Conservation (phyloP, 192 early-diverging fungal species). For the Mortierella hygrophila region DNA sequence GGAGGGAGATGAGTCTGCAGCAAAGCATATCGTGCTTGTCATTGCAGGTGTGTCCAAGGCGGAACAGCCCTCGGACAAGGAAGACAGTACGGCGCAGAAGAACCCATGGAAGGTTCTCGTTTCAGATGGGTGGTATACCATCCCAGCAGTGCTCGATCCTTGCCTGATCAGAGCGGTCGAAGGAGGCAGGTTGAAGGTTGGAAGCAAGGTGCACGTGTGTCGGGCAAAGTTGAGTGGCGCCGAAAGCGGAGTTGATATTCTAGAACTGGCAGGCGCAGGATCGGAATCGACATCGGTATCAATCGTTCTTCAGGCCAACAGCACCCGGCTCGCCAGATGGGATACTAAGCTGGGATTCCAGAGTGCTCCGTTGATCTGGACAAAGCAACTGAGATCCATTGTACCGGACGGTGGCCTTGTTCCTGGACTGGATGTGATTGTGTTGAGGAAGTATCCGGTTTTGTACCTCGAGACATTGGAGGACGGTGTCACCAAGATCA, state of each 20-base stretch:
- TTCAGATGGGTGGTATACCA: conserved; percentile 82
- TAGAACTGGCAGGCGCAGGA: conserved; percentile 47
- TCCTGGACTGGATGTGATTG: conserved; percentile 70
- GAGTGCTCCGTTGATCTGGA: conserved; percentile 36
- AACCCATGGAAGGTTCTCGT: conserved; percentile 50
- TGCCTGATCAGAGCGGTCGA: conserved; percentile 54
- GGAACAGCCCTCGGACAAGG: conserved; percentile 1
- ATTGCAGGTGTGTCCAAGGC: conserved; percentile 63
- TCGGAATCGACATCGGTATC: conserved; percentile 45
- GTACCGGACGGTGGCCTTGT: conserved; percentile 69
- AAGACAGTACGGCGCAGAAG: neutral
- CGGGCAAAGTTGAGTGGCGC: conserved; percentile 62
- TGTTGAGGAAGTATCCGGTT: conserved; percentile 68
- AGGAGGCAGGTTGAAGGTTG: conserved; percentile 61
- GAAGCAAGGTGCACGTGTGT: conserved; percentile 71
- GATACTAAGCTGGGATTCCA: conserved; percentile 73
- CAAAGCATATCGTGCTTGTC: conserved; percentile 70
- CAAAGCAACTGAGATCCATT: conserved; percentile 47
- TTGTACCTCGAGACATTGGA: conserved; percentile 62
- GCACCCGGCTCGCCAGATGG: conserved; percentile 69
- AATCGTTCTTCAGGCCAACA: conserved; percentile 67
- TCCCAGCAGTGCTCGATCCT: conserved; percentile 66
- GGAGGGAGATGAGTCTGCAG: conserved; percentile 72
- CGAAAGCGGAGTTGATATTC: conserved; percentile 36
- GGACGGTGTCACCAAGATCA: conserved; percentile 59